Percentiles rank a stretch among this genome's conserved stretches.
phyloP scores from a whole-genome alignment of 306 rosid species.

The Coriaria nepalensis region DNA sequence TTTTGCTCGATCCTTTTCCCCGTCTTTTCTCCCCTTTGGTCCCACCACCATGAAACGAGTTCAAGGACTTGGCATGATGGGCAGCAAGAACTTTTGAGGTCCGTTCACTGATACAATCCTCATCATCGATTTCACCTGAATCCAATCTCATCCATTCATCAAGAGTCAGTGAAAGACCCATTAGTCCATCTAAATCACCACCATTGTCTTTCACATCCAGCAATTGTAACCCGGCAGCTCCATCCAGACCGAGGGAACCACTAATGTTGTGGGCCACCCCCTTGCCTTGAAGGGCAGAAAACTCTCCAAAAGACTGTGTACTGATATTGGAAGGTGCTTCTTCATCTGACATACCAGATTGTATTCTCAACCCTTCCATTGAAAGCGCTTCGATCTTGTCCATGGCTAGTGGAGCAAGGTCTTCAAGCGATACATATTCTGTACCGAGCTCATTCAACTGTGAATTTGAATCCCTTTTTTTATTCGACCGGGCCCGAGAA shows the following conservation, averaged over 20 bases:
- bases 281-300: slow-evolving; percentile 52
- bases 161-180: slow-evolving; percentile 69
- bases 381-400: slow-evolving; percentile 87
- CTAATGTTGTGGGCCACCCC: slow-evolving; percentile 21
- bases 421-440: slow-evolving; percentile 67
- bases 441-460: slow-evolving; percentile 26
- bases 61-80: slow-evolving; percentile 73
- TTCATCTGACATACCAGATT: slow-evolving; percentile 67
- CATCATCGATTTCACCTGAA: slow-evolving; percentile 78
- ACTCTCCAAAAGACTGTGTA: slow-evolving; percentile 36
- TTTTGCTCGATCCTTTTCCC: slow-evolving; percentile 37
- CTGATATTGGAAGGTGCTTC: slow-evolving; percentile 72
- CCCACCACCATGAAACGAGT: slow-evolving; percentile 34
- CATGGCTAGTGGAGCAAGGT: slow-evolving; percentile 86
- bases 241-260: slow-evolving; percentile 56
- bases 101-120: slow-evolving; percentile 60
- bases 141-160: slow-evolving; percentile 94
- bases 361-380: slow-evolving; percentile 83
- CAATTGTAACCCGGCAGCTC: slow-evolving; percentile 72
- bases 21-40: slow-evolving; percentile 46
- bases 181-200: slow-evolving; percentile 50
- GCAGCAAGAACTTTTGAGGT: slow-evolving; percentile 79
- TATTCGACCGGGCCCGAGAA: slow-evolving; percentile 23
- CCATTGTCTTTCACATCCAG: slow-evolving; percentile 40
- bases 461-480: slow-evolving; percentile 19